Evolutionary conservation across 352 stramenopile genomes (phyloP), one percentile per base, ranked within the genome.

Genomic region (Globisporangium irregulare): DNA sequence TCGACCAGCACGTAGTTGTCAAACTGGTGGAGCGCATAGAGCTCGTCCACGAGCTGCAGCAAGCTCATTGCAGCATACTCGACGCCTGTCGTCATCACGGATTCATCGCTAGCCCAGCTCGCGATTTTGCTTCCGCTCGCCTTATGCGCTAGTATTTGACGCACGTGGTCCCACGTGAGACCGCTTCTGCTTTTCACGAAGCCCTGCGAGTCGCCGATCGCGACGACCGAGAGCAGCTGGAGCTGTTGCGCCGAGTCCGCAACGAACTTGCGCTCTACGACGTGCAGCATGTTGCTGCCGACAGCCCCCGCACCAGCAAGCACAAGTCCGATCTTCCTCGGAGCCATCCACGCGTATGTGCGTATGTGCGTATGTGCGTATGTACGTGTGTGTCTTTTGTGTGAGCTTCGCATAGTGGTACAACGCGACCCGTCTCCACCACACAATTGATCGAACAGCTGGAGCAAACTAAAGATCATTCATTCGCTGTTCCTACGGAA

Each of bases 141-240:
- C 27, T 70, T 70, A 36, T 70, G 57, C 18, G 24, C 15, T 0
- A 65, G 46, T 1, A 65, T 25, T 8, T 43, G n/a, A n/a, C 25
- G 56, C 32, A 59, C 43, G 0, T 70, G 43, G 5, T 10, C 29
- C 54, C 62, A 70, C 41, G 6, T n/a, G 1, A 58, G 50, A 2
- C 12, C n/a, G 22, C n/a, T 12, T 22, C 3, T 41, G 20, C 15
- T 15, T 41, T 25, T 48, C 27, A 72, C 59, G 27, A 76, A 73
- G 25, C 66, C 69, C 8, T 48, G 60, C 41, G 74, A 80, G 41
- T 80, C 74, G 22, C 66, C 72, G 48, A 80, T 71, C 22, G 74
- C 74, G 10, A 78, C 66, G 3, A 78, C 53, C 27, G 57, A 27
- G 15, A 75, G 32, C 15, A 62, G 27, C 1, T 56, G n/a, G 15